These are phyloP conservation scores for Taphrina sp. DNA, from an alignment of 1,139 yeast genomes.

Conservation along the genomic window DNA sequence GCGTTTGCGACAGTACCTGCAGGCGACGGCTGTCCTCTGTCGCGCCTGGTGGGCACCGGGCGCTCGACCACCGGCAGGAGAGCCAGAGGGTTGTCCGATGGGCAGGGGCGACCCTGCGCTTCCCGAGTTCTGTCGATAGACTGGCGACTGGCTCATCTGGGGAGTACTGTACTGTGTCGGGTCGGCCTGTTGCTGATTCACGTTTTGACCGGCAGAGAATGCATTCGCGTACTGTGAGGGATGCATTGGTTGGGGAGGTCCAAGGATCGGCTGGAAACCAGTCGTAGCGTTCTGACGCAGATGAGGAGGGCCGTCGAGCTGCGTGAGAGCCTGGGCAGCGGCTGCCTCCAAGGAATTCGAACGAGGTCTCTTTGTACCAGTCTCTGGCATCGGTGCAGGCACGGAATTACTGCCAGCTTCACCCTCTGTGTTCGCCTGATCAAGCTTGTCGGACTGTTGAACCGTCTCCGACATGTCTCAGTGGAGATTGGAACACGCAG, in stretches of 20 bases:
- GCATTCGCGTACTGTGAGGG: constrained; percentile 22
- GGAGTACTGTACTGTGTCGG: neutral
- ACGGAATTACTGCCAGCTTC: no score
- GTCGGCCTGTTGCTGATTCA: constrained; percentile 4
- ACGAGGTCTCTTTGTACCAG: constrained; percentile 12
- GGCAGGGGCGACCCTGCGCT: constrained; percentile 1
- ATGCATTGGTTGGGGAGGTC: constrained; percentile 27
- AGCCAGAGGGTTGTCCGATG: neutral
- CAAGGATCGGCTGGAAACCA: constrained; percentile 15
- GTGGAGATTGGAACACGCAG: no score
- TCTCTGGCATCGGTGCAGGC: constrained; percentile 10
- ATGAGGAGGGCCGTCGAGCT: constrained; percentile 22
- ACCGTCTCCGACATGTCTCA: no score
- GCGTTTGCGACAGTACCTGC: constrained; percentile 32
- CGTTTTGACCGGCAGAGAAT: constrained; percentile 16
- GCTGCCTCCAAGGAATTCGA: constrained; percentile 22
- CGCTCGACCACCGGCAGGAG: constrained; percentile 13
- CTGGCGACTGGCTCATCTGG: constrained; percentile 18
- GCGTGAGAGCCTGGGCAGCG: constrained; percentile 20
- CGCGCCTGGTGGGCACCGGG: constrained; percentile 46
- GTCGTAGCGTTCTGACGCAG: constrained; percentile 12
- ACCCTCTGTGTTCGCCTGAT: no score
- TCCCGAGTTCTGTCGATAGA: constrained; percentile 6
- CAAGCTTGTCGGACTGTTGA: no score
- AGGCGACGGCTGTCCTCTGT: constrained; percentile 34